Base-by-base conservation (phyloP, 345 rosid species). In the Moricandia moricandioides region DNA sequence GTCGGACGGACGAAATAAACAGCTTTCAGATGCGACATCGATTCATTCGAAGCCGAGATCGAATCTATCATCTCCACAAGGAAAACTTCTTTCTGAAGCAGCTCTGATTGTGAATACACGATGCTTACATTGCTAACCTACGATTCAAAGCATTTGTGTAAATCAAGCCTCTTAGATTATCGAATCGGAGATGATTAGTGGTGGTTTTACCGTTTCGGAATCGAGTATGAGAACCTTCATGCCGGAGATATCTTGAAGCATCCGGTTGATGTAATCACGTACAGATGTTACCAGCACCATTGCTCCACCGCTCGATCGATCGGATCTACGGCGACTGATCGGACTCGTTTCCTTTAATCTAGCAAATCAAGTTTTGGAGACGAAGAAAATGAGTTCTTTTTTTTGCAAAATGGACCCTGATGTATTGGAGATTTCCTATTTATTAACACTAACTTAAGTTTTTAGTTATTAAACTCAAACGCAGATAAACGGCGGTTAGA, bases 201-300 rank as follows among this genome's bases (percentile, higher is more conserved):
- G 33, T 62, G 11, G 52, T 56, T 13, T 8, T 76, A 95, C 99
- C 89, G 99, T 95, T 78, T 95, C 97, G 54, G 93, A 85, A 75
- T 95, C 99, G 63, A 92, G 97, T 71, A 95, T 88, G 83, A 95
- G 97, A 67, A 95, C 99, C 80, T 95, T 92, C 99, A 95, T 95
- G 85, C 99, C 99, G 83, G 97, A 88, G 80, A 90, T 92, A 71
- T 90, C 97, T 75, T 91, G 95, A 79, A 95, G 76, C 98, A 92
- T 90, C 79, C 99, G 90, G 75, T 92, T 89, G 62, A 92, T 68
- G 84, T 95, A 95, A 81, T 95, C 96, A 57, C 97, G 97, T 26
- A 70, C 93, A 13, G 98, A 90, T 55, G 91, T 74, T 17, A 92
- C 87, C 67, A 92, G 76, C 67, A 90, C 99, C 97, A 95, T 91